A percentile compares a stretch with the other conserved stretches of the same genome.
phyloP scores from a whole-genome alignment of 305 asterid species.

The Solanum chacoense region DNA sequence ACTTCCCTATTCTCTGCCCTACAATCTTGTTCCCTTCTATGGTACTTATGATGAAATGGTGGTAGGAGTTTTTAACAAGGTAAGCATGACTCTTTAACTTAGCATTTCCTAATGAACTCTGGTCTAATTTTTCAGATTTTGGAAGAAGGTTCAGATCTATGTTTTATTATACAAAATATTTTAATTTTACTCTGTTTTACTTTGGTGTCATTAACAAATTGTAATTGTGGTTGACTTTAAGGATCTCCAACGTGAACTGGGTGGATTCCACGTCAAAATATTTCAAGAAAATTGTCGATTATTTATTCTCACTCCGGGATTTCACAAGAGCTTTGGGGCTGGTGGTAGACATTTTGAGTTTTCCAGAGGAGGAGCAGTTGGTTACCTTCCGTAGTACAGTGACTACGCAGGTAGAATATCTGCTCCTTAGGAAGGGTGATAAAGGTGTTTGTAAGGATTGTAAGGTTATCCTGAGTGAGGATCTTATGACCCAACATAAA shows the following conservation, averaged over 20 bases:
- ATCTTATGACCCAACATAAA: neutral
- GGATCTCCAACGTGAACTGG: neutral
- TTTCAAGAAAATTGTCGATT: too few relatives aligned
- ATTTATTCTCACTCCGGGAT: neutral
- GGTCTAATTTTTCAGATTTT: neutral
- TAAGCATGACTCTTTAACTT: neutral
- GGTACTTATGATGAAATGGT: constrained; percentile 58
- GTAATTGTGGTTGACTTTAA: neutral
- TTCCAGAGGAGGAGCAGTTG: neutral
- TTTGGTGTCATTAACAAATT: neutral
- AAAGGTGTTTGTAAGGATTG: neutral
- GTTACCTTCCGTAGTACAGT: neutral
- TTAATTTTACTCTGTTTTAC: neutral
- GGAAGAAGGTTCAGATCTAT: neutral
- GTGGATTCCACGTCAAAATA: neutral
- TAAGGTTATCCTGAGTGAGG: neutral
- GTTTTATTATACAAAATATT: neutral
- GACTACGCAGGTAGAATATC: neutral
- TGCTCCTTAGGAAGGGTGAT: neutral
- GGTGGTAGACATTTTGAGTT: neutral
- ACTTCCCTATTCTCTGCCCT: constrained; percentile 33
- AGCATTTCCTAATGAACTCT: neutral
- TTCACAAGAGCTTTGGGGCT: neutral
- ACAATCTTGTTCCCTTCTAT: constrained; percentile 26
- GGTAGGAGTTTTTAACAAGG: constrained; percentile 44